Conservation (phyloP, 2,329 filamentous ascomycete genomes). For the Curvularia verruculosa region DNA sequence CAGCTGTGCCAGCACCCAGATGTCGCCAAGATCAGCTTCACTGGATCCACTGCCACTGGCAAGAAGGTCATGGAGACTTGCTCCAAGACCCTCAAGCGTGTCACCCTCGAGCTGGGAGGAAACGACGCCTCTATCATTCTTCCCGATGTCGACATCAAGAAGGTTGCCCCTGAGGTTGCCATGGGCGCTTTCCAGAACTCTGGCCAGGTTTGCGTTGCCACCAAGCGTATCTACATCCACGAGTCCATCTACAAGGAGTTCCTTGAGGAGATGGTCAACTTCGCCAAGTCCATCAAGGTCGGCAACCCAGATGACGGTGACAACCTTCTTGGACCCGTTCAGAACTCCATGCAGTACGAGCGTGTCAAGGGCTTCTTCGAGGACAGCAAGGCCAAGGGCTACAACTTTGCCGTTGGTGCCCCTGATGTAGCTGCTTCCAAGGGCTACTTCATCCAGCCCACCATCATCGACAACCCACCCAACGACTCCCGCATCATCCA, state of each 20-base stretch:
- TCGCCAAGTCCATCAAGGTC: constrained; percentile 53
- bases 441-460: constrained; percentile 66
- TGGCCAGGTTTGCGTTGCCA: constrained; percentile 56
- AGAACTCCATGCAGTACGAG: constrained; percentile 70
- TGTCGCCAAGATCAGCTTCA: constrained; percentile 69
- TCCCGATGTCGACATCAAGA: constrained; percentile 63
- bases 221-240: constrained; percentile 49
- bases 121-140: constrained; percentile 67
- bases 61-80: constrained; percentile 66
- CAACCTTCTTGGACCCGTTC: constrained; percentile 64
- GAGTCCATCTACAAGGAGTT: constrained; percentile 49
- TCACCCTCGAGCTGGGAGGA: constrained; percentile 67
- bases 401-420: constrained; percentile 60
- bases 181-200: constrained; percentile 62
- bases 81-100: constrained; percentile 63
- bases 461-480: constrained; percentile 65
- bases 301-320: constrained; percentile 50
- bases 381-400: constrained; percentile 61
- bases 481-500: constrained; percentile 63
- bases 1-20: constrained; percentile 65
- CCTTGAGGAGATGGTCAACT: constrained; percentile 51
- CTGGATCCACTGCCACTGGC: constrained; percentile 65
- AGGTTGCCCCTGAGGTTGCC: constrained; percentile 57
- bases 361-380: constrained; percentile 63
- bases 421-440: constrained; percentile 41